Evolutionary conservation across 2,329 filamentous ascomycete species (phyloP).

Genomic region (Leptographium procerum): DNA sequence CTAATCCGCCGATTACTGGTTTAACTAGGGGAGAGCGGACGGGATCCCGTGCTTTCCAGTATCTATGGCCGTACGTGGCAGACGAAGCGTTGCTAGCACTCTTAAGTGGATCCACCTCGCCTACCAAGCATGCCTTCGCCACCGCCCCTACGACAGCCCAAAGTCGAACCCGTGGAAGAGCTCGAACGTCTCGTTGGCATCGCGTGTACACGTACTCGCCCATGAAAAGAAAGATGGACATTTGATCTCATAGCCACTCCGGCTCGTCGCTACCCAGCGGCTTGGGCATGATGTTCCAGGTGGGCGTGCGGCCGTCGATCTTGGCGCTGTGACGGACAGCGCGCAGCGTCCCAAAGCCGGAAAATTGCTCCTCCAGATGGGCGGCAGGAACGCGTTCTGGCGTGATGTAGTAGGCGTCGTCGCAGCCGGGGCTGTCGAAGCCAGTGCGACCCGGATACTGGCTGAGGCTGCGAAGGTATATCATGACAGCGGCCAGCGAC

Average conservation of each 20-base stretch:
- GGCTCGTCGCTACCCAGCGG: background rate
- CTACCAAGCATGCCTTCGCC: too few relatives aligned
- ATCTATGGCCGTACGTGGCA: too few relatives aligned
- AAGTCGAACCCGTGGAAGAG: background rate
- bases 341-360: background rate
- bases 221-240: too few relatives aligned
- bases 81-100: too few relatives aligned
- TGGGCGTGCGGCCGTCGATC: background rate
- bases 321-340: background rate
- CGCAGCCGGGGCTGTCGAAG: constrained; percentile 21
- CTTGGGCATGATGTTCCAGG: background rate
- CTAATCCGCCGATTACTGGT: too few relatives aligned
- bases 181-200: background rate
- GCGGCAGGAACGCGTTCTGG: constrained; percentile 18
- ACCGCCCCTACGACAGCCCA: background rate
- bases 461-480: constrained; percentile 43
- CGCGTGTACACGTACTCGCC: constrained; percentile 2
- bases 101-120: too few relatives aligned
- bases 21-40: too few relatives aligned
- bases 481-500: constrained; percentile 43
- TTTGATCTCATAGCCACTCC: background rate
- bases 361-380: background rate
- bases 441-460: constrained; percentile 32
- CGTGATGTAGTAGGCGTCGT: constrained; percentile 17
- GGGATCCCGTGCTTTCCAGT: too few relatives aligned